phyloP scores from a whole-genome alignment of 176 grass and related monocot species.

The Eragrostis nindensis region DNA sequence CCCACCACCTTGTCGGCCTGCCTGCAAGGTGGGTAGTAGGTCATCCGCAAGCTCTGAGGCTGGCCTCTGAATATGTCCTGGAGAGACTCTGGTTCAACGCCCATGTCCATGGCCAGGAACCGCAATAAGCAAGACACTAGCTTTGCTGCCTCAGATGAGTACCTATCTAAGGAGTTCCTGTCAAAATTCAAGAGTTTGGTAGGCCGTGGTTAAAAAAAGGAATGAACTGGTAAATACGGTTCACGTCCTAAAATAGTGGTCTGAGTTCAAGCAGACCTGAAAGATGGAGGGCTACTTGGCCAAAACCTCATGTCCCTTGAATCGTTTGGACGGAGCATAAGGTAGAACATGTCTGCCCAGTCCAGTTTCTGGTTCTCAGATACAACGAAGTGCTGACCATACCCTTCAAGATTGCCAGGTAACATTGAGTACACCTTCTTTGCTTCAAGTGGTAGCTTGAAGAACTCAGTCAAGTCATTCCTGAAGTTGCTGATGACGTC shows the following conservation, averaged over 20 bases:
- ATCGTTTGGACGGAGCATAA: slow-evolving; percentile 32
- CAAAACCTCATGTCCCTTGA: slow-evolving; percentile 40
- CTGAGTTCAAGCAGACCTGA: neutral
- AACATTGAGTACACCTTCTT: slow-evolving; percentile 29
- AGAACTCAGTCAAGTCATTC: slow-evolving; percentile 36
- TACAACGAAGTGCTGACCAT: slow-evolving; percentile 49
- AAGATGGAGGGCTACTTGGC: slow-evolving; percentile 20
- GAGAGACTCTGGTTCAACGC: slow-evolving; percentile 42
- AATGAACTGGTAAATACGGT: neutral
- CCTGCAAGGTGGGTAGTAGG: slow-evolving; percentile 63
- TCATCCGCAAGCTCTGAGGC: slow-evolving; percentile 53
- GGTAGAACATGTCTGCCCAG: slow-evolving; percentile 50
- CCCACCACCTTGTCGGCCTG: slow-evolving; percentile 49
- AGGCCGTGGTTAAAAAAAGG: neutral
- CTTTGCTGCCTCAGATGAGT: slow-evolving; percentile 44
- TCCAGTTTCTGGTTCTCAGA: slow-evolving; percentile 59
- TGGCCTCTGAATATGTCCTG: slow-evolving; percentile 12
- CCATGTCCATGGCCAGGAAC: slow-evolving; percentile 50
- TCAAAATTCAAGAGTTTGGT: neutral
- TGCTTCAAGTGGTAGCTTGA: slow-evolving; percentile 28
- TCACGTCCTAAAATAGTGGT: neutral
- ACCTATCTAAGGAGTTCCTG: slow-evolving; percentile 40
- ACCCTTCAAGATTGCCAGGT: slow-evolving; percentile 35
- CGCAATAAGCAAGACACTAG: slow-evolving; percentile 37
- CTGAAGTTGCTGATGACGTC: slow-evolving; percentile 39